These are phyloP conservation scores for Dentipellis sp. DNA, from an alignment of 768 basidiomycete genomes.

Conservation along the genomic window DNA sequence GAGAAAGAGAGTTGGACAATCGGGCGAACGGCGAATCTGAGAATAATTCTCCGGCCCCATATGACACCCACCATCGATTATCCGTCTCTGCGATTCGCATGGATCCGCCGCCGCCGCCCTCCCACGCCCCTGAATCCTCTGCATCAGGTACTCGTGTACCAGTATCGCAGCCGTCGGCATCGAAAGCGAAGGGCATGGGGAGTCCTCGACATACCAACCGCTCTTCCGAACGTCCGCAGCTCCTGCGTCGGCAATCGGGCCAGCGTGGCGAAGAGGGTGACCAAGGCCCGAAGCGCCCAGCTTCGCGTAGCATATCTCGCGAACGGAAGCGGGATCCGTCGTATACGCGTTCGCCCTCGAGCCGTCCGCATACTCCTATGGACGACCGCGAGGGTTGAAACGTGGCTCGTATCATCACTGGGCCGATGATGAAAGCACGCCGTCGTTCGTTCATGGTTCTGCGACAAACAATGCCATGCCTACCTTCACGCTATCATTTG, in stretches of 20 bases:
- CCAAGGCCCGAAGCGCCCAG: not conserved
- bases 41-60: slow-evolving; percentile 37
- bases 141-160: not conserved
- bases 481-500: not conserved
- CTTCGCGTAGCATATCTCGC: not conserved
- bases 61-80: slow-evolving; percentile 37
- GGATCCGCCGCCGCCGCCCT: slow-evolving; percentile 26
- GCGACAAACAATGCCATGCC: not conserved
- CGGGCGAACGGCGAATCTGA: slow-evolving; percentile 29
- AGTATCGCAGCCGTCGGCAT: not conserved
- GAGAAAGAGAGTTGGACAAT: slow-evolving; percentile 28
- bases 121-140: not conserved
- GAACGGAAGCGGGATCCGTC: not conserved
- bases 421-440: too few species aligned
- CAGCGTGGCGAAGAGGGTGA: not conserved
- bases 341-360: not conserved
- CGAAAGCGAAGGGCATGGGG: not conserved
- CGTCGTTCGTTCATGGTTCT: too few species aligned
- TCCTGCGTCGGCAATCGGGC: not conserved
- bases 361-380: not conserved
- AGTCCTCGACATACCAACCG: not conserved
- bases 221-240: not conserved
- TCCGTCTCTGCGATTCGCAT: slow-evolving; percentile 41
- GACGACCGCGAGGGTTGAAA: not conserved
- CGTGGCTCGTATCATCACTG: not conserved